These are phyloP conservation scores for Ogataea corticis DNA, from an alignment of 805 yeast genomes.

Conservation along the genomic window DNA sequence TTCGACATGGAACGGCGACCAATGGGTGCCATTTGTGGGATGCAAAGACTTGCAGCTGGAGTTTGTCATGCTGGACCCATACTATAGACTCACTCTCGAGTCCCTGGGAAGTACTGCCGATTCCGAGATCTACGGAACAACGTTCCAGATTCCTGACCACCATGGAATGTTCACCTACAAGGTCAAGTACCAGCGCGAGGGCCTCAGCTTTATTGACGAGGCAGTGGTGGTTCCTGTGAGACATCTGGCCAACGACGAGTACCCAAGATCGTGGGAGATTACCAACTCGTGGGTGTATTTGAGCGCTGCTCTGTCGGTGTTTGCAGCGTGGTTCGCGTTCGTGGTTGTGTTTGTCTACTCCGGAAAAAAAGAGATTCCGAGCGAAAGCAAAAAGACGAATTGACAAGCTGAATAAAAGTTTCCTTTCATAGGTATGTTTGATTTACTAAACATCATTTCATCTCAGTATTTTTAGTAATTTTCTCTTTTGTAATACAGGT, in stretches of 20 bases:
- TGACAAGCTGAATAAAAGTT: constrained; percentile 5
- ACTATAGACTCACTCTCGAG: constrained; percentile 72
- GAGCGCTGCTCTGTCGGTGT: constrained; percentile 67
- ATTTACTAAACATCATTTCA: no score
- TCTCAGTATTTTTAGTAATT: not conserved
- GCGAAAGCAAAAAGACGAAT: constrained; percentile 25
- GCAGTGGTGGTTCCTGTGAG: constrained; percentile 77
- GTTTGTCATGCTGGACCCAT: constrained; percentile 91
- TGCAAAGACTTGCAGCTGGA: constrained; percentile 75
- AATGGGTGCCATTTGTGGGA: constrained; percentile 67
- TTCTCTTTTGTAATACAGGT: no score
- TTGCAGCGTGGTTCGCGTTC: constrained; percentile 74
- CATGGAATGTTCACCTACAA: constrained; percentile 94
- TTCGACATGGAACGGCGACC: constrained; percentile 45
- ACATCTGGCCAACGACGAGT: constrained; percentile 95
- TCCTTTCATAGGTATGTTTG: no score
- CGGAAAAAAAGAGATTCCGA: constrained; percentile 20
- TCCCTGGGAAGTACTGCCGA: constrained; percentile 40
- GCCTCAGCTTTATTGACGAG: constrained; percentile 66
- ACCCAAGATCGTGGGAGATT: constrained; percentile 88
- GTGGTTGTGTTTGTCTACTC: constrained; percentile 59
- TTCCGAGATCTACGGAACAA: constrained; percentile 51
- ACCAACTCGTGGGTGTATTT: constrained; percentile 92
- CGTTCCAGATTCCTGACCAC: constrained; percentile 85
- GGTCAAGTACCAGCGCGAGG: constrained; percentile 75